Base-by-base conservation (phyloP, 768 basidiomycete species). In the Trametes sanguinea region DNA sequence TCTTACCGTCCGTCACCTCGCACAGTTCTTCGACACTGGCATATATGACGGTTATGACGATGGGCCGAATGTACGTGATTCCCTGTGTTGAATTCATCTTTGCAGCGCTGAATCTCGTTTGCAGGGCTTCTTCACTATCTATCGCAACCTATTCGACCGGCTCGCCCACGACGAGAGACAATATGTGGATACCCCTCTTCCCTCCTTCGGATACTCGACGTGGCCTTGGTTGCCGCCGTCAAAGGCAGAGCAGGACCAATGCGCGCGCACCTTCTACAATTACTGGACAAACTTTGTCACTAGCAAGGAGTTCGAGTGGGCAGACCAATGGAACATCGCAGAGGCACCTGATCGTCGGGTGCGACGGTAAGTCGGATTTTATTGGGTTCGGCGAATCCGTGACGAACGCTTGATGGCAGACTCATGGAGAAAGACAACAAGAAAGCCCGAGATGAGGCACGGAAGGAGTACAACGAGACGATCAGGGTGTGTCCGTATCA, bases 351-450 rank as follows among this genome's bases (percentile, higher is more conserved):
- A 98, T 74, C 80, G 97, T 17, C 84, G 87, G 30, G 83, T 90
- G 43, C 82, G 94, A 69, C 84, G 97, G 86, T 89, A 60, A 33
- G 78, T 67, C 4, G 14, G 17, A n/a, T 27, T 6, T 10, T 40
- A 30, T 17, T 37, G 22, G 13, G 45, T 33, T 4, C 37, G 22
- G 8, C 54, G 9, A 32, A 30, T 22, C 59, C 46, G 65, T 63
- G 29, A 5, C 51, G 22, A 47, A 43, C 35, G 50, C 43, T 6
- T 10, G 40, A 7, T 16, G 33, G 9, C 37, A 93, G 92, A 67
- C 70, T 94, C 48, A 95, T 98, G 90, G 97, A 98, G 72, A 92
- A 88, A 68, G 97, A 98, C 66, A 98, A 99, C 75, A 93, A 91
- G 75, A 95, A 95, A 71, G 85, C 86, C 2, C 83, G 95, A 13